These are phyloP conservation scores for Amauroascus verrucosus DNA, from an alignment of 2,329 filamentous ascomycete genomes.

Conservation along the genomic window DNA sequence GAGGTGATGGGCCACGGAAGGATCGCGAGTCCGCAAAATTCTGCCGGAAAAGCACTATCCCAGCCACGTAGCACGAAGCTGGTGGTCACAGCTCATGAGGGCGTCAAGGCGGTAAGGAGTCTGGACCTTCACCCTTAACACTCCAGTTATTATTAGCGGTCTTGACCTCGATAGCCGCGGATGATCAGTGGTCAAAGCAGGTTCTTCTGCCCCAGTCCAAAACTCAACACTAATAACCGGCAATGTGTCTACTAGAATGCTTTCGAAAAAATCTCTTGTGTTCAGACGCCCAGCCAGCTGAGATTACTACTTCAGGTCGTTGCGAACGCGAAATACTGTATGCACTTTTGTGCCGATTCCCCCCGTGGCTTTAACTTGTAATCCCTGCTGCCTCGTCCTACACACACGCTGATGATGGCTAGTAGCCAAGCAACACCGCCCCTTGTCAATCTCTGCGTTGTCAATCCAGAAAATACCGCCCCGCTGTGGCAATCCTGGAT, in stretches of 20 bases:
- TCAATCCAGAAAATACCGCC: conserved; percentile 6
- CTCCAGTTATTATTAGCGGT: not conserved
- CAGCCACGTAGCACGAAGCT: conserved; percentile 9
- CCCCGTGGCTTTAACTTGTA: not conserved
- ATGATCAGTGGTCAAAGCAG: not conserved
- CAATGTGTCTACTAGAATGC: not conserved
- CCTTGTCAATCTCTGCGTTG: conserved; percentile 9
- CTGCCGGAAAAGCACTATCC: conserved; percentile 3
- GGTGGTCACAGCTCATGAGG: conserved; percentile 11
- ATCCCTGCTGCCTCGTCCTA: conserved; percentile 6
- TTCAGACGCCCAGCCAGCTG: too few species aligned
- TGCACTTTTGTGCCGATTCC: too few species aligned
- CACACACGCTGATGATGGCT: conserved; percentile 2
- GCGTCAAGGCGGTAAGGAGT: conserved; percentile 8
- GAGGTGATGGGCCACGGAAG: not conserved
- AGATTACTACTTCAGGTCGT: too few species aligned
- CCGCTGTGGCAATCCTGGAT: not conserved
- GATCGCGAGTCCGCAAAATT: not conserved
- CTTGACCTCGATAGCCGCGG: not conserved
- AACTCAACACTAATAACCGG: too few species aligned
- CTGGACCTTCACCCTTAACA: conserved; percentile 6
- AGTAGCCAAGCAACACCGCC: not conserved
- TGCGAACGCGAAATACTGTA: too few species aligned
- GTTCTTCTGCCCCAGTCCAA: not conserved
- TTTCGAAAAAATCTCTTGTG: too few species aligned